These are phyloP conservation scores for Plenodomus tracheiphilus DNA, from an alignment of 2,329 filamentous ascomycete species.

Conservation along the genomic window DNA sequence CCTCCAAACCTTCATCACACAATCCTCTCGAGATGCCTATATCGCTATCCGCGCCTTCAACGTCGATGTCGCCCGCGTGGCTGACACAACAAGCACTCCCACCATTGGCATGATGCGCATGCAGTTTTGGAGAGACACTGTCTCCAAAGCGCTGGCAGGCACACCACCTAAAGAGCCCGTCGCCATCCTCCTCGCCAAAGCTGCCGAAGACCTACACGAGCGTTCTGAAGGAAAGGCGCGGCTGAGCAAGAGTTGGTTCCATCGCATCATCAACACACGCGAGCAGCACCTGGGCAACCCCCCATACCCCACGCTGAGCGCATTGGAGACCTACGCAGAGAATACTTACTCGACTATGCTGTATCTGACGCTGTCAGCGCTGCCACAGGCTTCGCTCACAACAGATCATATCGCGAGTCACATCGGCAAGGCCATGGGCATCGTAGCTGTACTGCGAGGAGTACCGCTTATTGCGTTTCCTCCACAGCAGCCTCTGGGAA, in stretches of 20 bases:
- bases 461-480: constrained; percentile 86
- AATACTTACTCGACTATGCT: constrained; percentile 92
- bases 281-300: constrained; percentile 83
- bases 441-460: constrained; percentile 82
- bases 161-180: constrained; percentile 88
- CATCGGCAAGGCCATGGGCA: constrained; percentile 91
- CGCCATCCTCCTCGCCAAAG: constrained; percentile 77
- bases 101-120: constrained; percentile 85
- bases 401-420: constrained; percentile 93
- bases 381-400: constrained; percentile 79
- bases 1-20: constrained; percentile 81
- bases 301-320: constrained; percentile 72
- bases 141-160: constrained; percentile 76
- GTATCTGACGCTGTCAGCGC: constrained; percentile 80
- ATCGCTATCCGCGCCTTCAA: constrained; percentile 91
- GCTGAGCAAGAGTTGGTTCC: constrained; percentile 61
- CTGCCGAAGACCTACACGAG: constrained; percentile 61
- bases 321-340: constrained; percentile 86
- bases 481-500: constrained; percentile 60
- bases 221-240: constrained; percentile 53
- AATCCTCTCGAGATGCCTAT: constrained; percentile 76
- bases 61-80: constrained; percentile 85
- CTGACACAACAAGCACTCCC: constrained; percentile 86
- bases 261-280: constrained; percentile 75
- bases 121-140: constrained; percentile 90